Evolutionary conservation across 2,329 filamentous ascomycete genomes (phyloP), one percentile per base, ranked within the genome.

Genomic region (Plectosphaerella sp.): DNA sequence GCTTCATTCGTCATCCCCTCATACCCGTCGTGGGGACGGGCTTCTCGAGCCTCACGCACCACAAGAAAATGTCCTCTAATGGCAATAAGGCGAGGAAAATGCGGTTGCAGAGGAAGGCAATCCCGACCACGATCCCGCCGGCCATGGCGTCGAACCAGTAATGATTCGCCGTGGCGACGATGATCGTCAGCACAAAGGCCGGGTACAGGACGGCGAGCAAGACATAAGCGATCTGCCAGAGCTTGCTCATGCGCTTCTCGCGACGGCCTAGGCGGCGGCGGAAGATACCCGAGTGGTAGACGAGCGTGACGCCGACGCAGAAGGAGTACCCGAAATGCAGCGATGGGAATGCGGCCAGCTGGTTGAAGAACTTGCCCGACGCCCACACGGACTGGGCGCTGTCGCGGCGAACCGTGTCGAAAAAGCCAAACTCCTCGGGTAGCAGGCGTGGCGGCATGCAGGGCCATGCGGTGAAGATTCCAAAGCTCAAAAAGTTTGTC

Each of bases 71-170:
- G 61, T 89, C 84, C 63, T 88, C 84, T 8, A 88, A 51, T 0
- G 78, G 77, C 33, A 87, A 60, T 54, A 88, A 64, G 54, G 84
- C 85, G 53, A 87, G 63, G 50, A 88, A 60, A 14, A 72, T 62
- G 15, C 72, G 66, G 58, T 79, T 79, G 54, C 69, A 72, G 50
- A 69, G 57, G 78, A 83, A 88, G 0, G 82, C 82, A 10, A 86
- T 57, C 1, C 73, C 72, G 46, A 84, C 86, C 3, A 88, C 83
- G 16, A 79, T 59, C 1, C 79, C 76, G 0, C 85, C 84, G 1
- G 83, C 85, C 18, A 86, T 72, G 0, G 86, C 84, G 65, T 89
- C 86, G 5, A 88, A 73, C 46, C 87, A 77, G 63, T 88, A 78
- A 59, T 77, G 82, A 59, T 86, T 86, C 35, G 81, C 82, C 0